phyloP scores from a whole-genome alignment of 2,329 filamentous ascomycete species.

The Aspergillus proliferans region DNA sequence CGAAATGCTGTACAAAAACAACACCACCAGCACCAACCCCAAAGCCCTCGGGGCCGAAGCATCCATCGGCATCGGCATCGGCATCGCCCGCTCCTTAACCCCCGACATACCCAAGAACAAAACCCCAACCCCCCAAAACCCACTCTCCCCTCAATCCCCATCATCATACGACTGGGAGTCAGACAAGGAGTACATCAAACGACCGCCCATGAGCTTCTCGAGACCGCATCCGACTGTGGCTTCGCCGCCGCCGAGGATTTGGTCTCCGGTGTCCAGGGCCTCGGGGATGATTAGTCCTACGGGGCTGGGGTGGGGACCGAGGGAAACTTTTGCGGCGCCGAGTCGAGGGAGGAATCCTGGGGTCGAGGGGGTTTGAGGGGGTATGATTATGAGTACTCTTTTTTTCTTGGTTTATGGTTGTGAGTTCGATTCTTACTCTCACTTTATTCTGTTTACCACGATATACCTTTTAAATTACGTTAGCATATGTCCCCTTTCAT shows the following conservation, averaged over 20 bases:
- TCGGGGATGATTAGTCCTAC: no score
- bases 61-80: not conserved
- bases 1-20: constrained; percentile 60
- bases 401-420: not conserved
- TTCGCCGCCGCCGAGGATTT: no score
- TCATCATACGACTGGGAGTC: no score
- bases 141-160: no score
- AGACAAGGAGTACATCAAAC: not conserved
- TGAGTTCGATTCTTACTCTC: not conserved
- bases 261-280: no score
- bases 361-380: not conserved
- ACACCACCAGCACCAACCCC: constrained; percentile 10
- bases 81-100: constrained; percentile 20
- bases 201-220: constrained; percentile 45
- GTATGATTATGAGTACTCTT: not conserved
- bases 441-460: not conserved
- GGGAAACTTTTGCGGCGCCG: no score
- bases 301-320: no score
- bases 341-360: no score
- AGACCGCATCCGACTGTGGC: no score
- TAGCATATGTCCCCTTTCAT: not conserved
- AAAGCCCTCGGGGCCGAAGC: constrained; percentile 28
- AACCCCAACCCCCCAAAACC: not conserved
- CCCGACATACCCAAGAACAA: constrained; percentile 5
- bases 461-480: not conserved